phyloP scores from a whole-genome alignment of 2,329 filamentous ascomycete species.

The Cucurbitaria berberidis region DNA sequence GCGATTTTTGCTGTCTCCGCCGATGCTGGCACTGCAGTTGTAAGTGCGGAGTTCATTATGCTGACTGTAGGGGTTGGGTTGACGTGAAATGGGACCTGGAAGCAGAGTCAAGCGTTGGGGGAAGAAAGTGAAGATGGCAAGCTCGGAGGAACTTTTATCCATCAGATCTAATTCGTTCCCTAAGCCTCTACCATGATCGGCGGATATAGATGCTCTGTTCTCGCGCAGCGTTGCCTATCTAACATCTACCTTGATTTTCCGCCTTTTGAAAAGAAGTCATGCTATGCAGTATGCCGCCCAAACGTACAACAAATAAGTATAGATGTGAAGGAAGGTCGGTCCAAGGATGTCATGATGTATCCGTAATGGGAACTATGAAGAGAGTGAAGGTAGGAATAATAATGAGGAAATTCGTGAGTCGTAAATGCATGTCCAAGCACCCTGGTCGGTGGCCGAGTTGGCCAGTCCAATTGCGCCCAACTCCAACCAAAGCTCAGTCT shows the following conservation, averaged over 20 bases:
- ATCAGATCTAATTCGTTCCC: slow-evolving; percentile 30
- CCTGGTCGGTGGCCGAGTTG: slow-evolving; percentile 23
- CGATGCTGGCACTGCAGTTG: slow-evolving; percentile 2
- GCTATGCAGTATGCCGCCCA: slow-evolving; percentile 32
- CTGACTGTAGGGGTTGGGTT: neutral
- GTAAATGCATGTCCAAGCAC: slow-evolving; percentile 38
- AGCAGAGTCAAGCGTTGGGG: slow-evolving; percentile 3
- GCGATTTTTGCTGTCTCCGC: neutral
- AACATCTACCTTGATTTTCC: slow-evolving; percentile 29
- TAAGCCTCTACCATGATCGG: slow-evolving; percentile 23
- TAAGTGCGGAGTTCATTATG: slow-evolving; percentile 13
- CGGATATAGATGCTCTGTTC: slow-evolving; percentile 12
- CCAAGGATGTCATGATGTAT: slow-evolving; percentile 13
- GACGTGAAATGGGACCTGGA: neutral
- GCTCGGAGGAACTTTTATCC: slow-evolving; percentile 26
- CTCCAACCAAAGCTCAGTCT: slow-evolving; percentile 39
- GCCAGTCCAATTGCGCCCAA: slow-evolving; percentile 36
- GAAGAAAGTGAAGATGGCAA: slow-evolving; percentile 16
- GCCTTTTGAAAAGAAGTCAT: slow-evolving; percentile 22
- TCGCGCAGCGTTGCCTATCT: slow-evolving; percentile 24
- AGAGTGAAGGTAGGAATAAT: slow-evolving; percentile 15
- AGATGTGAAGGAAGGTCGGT: slow-evolving; percentile 21
- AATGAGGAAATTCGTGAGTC: slow-evolving; percentile 45
- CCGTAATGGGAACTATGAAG: slow-evolving; percentile 11
- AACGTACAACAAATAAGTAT: slow-evolving; percentile 12